Base-by-base conservation (phyloP, 257 asterid species). In the Perilla frutescens region DNA sequence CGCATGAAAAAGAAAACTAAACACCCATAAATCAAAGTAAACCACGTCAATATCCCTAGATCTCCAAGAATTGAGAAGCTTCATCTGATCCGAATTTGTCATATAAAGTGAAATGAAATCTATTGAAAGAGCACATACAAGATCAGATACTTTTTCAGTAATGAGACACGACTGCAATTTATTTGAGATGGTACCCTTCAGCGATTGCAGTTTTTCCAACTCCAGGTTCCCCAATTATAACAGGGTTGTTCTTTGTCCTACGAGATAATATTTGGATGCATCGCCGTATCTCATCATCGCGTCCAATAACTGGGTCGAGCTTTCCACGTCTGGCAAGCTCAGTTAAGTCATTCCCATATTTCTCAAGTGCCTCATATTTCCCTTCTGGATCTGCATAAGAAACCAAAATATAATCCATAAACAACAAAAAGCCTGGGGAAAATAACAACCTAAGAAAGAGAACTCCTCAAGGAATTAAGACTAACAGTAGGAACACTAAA, bases 161-260 rank as follows among this genome's bases (percentile, higher is more conserved):
- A 76, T 43, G 49, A 61, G 11, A 61, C 44, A 53, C 14, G 4
- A 20, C 20, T 12, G 53, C 70, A 72, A 68, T 77, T 60, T 11
- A 4, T 40, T 65, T 71, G 61, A 79, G 72, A 65, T 13, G 70
- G 32, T 92, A 92, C 98, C 98, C 98, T 83, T 94, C 98, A 68
- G 96, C 98, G 77, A 94, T 94, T 80, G 98, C 97, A 73, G 98
- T 94, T 88, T 94, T 94, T 20, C 98, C 98, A 10, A 94, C 98
- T 45, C 98, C 98, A 66, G 98, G 98, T 81, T 94, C 98, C 70
- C 98, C 98, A 77, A 94, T 90, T 80, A 94, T 91, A 69, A 94
- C 96, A 75, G 98, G 98, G 78, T 94, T 94, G 81, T 94, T 94
- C 85, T 94, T 94, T 34, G 97, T 94, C 80, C 98, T 80, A 64